Evolutionary conservation across 2,329 filamentous ascomycete genomes (phyloP).

Genomic region (Cercospora sp.): DNA sequence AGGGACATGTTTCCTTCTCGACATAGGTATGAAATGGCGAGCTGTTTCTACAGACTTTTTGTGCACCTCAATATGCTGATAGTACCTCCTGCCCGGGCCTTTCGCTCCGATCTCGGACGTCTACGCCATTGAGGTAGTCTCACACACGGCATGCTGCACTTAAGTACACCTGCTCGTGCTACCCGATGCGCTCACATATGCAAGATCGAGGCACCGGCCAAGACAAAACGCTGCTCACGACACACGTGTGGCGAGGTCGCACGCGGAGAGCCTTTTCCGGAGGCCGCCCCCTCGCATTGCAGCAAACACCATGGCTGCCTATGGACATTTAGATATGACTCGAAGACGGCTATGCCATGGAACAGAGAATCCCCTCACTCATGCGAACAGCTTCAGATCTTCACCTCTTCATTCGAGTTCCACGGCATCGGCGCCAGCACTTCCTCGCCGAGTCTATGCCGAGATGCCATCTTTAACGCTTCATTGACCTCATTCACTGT

Average conservation of each 20-base stretch:
- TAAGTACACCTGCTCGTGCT: background rate
- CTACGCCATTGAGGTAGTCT: background rate
- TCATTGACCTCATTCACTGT: slow-evolving; percentile 1
- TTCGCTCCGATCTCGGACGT: background rate
- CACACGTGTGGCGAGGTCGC: background rate
- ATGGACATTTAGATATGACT: background rate
- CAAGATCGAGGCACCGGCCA: background rate
- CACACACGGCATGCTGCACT: background rate
- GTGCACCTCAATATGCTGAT: background rate
- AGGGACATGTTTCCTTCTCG: background rate
- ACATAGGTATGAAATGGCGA: slow-evolving; percentile 2
- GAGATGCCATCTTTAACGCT: background rate
- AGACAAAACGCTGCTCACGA: background rate
- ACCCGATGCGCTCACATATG: background rate
- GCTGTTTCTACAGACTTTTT: background rate
- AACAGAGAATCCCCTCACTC: background rate
- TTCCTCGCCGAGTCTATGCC: background rate
- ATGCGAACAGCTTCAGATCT: background rate
- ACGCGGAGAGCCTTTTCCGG: background rate
- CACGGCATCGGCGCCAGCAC: background rate
- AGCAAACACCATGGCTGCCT: slow-evolving; percentile 19
- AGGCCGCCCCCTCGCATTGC: slow-evolving; percentile 12
- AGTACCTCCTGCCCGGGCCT: too few relatives aligned
- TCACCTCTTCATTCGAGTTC: background rate
- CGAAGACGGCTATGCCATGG: slow-evolving; percentile 8